Evolutionary conservation across 441 rosid genomes (phyloP).

Genomic region (Jatropha multifida): DNA sequence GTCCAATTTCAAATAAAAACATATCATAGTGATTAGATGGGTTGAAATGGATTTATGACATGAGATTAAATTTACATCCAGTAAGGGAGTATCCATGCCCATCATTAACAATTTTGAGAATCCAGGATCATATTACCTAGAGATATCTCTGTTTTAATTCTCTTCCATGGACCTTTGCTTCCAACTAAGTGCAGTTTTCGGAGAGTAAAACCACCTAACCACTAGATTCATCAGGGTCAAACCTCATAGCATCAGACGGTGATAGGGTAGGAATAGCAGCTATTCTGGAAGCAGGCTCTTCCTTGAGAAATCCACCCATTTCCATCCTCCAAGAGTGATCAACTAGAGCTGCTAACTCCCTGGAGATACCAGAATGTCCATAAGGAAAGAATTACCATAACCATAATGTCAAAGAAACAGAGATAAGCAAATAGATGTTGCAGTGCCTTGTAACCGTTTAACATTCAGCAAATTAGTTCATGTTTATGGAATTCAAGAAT

Average conservation of each 20-base stretch:
- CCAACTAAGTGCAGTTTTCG: slow-evolving; percentile 5
- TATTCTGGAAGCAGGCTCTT: slow-evolving; percentile 50
- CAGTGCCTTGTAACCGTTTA: not conserved
- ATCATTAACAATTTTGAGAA: not conserved
- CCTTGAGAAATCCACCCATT: slow-evolving; percentile 71
- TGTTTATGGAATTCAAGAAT: slow-evolving; percentile 9
- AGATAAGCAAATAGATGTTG: not conserved
- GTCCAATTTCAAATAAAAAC: not conserved
- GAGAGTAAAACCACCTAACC: not conserved
- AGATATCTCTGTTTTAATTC: not conserved
- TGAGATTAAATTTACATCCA: not conserved
- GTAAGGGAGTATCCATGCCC: slow-evolving; percentile 9
- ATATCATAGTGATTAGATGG: not conserved
- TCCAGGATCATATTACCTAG: not conserved
- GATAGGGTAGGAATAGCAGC: slow-evolving; percentile 18
- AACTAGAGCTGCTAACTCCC: slow-evolving; percentile 72
- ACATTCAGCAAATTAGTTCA: not conserved
- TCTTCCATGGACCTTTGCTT: not conserved
- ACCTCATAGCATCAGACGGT: slow-evolving; percentile 32
- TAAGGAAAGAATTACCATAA: slow-evolving; percentile 8
- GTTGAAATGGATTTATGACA: slow-evolving; percentile 2
- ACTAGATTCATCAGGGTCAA: slow-evolving; percentile 18
- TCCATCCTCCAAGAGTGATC: slow-evolving; percentile 94
- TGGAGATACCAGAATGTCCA: slow-evolving; percentile 27
- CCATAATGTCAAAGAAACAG: slow-evolving; percentile 15